These are phyloP conservation scores for Hevea brasiliensis DNA, from an alignment of 345 rosid species.

Conservation along the genomic window DNA sequence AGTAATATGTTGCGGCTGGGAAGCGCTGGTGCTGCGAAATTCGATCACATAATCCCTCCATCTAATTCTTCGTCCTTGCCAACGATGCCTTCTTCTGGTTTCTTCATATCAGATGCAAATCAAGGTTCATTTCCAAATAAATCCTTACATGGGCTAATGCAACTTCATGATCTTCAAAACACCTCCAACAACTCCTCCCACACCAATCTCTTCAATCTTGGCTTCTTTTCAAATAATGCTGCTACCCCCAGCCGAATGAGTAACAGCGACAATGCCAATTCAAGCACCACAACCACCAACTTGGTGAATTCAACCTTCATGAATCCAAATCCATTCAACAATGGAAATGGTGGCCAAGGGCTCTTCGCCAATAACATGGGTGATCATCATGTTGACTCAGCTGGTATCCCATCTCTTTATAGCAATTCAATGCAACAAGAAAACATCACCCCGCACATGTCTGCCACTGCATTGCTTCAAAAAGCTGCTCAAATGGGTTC, in stretches of 20 bases:
- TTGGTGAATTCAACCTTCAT: slow-evolving; percentile 14
- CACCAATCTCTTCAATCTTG: slow-evolving; percentile 10
- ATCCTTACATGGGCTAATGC: slow-evolving; percentile 22
- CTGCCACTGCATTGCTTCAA: slow-evolving; percentile 28
- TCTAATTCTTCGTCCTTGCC: slow-evolving; percentile 12
- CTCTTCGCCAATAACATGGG: slow-evolving; percentile 4
- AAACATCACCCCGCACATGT: slow-evolving; percentile 17
- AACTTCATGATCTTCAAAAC: slow-evolving; percentile 19
- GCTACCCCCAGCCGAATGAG: background rate
- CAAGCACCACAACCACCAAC: background rate
- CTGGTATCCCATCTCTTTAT: background rate
- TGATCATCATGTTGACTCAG: slow-evolving; percentile 13
- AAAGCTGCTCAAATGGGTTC: slow-evolving; percentile 33
- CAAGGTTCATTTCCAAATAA: slow-evolving; percentile 18
- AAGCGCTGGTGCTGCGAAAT: slow-evolving; percentile 9
- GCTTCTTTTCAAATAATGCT: slow-evolving; percentile 18
- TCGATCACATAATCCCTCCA: slow-evolving; percentile 23
- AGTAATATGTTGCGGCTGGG: slow-evolving; percentile 12
- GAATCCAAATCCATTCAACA: slow-evolving; percentile 7
- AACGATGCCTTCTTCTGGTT: slow-evolving; percentile 11
- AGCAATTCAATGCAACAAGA: slow-evolving; percentile 15
- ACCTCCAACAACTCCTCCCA: background rate
- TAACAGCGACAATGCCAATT: background rate
- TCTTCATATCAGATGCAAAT: slow-evolving; percentile 18
- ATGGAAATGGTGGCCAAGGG: too few relatives aligned